phyloP scores from a whole-genome alignment of 139 green algal species.

The Pleodorina starrii region DNA sequence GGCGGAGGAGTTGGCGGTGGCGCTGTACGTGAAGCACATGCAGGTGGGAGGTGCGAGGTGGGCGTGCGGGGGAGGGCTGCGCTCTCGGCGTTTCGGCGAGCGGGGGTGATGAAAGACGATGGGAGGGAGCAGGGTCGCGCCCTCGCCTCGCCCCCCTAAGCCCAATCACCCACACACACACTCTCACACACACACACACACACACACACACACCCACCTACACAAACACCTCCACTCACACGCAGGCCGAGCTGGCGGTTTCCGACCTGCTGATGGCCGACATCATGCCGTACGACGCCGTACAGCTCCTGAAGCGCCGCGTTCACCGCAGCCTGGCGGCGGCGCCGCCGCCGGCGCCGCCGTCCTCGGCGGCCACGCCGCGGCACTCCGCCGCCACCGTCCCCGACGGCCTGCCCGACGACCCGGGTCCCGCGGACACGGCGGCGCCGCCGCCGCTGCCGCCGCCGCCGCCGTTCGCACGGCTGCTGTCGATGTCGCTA shows the following conservation, averaged over 20 bases:
- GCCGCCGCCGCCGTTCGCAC: background rate
- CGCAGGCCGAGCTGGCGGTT: conserved; percentile 41
- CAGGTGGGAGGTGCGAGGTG: conserved; percentile 5
- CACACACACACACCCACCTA: too few relatives aligned
- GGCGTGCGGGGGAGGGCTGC: background rate
- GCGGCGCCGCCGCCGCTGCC: background rate
- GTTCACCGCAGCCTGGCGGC: background rate
- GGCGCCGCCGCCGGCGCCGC: background rate
- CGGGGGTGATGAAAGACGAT: too few relatives aligned
- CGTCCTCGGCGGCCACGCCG: background rate
- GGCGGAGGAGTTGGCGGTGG: conserved; percentile 35
- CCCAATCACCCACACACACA: too few relatives aligned
- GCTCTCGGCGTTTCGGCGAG: background rate
- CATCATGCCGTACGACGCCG: conserved; percentile 36
- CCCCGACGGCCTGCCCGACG: background rate
- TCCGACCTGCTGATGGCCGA: conserved; percentile 29
- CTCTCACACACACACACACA: too few relatives aligned
- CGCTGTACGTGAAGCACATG: conserved; percentile 39
- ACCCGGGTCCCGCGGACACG: background rate
- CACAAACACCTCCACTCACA: too few relatives aligned
- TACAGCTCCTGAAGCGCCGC: conserved; percentile 41
- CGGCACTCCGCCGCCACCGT: background rate
- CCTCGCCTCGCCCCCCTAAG: too few relatives aligned
- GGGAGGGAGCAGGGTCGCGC: too few relatives aligned
- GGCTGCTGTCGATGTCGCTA: background rate